Conservation (phyloP, 2,329 filamentous ascomycete genomes). For the Lachnellula subtilissima region DNA sequence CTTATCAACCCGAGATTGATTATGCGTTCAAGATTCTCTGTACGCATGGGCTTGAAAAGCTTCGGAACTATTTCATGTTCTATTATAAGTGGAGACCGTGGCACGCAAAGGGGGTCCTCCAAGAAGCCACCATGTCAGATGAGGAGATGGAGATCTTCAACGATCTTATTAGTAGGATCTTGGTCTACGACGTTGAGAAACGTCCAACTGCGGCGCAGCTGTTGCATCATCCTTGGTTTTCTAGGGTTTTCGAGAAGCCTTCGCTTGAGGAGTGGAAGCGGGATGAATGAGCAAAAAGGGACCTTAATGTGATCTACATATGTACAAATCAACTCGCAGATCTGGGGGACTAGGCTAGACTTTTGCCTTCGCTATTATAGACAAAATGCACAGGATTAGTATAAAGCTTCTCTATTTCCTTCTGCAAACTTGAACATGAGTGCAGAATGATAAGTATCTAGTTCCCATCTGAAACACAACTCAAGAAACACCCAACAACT, state of each 20-base stretch:
- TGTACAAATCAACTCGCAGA: not conserved
- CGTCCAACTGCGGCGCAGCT: not conserved
- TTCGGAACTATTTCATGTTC: not conserved
- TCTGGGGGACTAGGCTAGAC: not conserved
- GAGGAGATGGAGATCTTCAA: not conserved
- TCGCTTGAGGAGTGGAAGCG: not conserved
- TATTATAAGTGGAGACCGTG: not conserved
- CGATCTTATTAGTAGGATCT: not conserved
- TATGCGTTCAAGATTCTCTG: not conserved
- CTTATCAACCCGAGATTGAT: not conserved
- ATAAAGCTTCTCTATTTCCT: not conserved
- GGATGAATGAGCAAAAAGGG: not conserved
- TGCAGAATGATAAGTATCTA: no score
- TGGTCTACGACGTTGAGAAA: conserved; percentile 3
- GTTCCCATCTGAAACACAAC: no score
- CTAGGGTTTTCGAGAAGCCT: not conserved
- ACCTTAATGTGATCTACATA: not conserved
- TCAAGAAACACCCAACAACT: no score
- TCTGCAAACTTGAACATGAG: not conserved
- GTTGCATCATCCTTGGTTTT: conserved; percentile 7
- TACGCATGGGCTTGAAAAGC: not conserved
- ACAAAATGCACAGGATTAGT: not conserved
- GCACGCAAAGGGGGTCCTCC: not conserved
- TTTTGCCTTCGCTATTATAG: not conserved
- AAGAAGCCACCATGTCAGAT: not conserved